Evolutionary conservation across 306 rosid genomes (phyloP).

Genomic region (Notholithocarpus densiflorus): DNA sequence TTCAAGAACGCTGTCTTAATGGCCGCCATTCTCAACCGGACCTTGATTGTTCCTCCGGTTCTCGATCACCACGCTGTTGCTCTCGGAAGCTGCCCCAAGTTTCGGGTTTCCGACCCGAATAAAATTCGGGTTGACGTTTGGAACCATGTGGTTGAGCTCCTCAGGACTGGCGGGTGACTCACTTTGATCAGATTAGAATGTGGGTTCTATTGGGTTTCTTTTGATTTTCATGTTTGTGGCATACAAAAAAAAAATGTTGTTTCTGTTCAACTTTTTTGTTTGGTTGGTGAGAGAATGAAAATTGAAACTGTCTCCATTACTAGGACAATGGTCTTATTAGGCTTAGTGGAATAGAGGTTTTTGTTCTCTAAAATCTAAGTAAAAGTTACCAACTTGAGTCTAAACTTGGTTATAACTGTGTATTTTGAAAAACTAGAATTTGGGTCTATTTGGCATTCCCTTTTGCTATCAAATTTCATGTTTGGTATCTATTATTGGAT

Average conservation of each 20-base stretch:
- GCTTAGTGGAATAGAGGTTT: not conserved
- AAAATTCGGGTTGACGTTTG: slow-evolving; percentile 67
- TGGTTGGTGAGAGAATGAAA: not conserved
- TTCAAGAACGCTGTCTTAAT: slow-evolving; percentile 64
- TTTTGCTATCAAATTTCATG: not conserved
- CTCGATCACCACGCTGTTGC: slow-evolving; percentile 86
- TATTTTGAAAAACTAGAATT: not conserved
- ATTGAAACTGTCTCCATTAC: not conserved
- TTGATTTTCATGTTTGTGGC: not conserved
- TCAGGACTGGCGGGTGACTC: slow-evolving; percentile 49
- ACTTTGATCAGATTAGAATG: slow-evolving; percentile 3
- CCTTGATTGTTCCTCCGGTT: slow-evolving; percentile 73
- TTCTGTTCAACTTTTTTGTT: no score
- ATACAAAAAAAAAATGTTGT: no score
- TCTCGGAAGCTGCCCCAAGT: slow-evolving; percentile 89
- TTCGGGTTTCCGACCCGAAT: slow-evolving; percentile 47
- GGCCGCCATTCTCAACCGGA: slow-evolving; percentile 75
- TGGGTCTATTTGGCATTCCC: not conserved
- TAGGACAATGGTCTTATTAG: not conserved
- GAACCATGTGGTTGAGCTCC: slow-evolving; percentile 68
- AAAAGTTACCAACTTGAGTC: not conserved
- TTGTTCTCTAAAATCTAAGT: not conserved
- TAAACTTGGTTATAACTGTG: not conserved
- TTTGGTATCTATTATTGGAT: not conserved
- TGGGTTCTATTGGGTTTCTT: not conserved